A percentile compares a stretch with the other conserved stretches of the same genome.
Evolutionary conservation across 2,329 filamentous ascomycete genomes (phyloP).

Genomic region (Chaetomiaceae sp.): DNA sequence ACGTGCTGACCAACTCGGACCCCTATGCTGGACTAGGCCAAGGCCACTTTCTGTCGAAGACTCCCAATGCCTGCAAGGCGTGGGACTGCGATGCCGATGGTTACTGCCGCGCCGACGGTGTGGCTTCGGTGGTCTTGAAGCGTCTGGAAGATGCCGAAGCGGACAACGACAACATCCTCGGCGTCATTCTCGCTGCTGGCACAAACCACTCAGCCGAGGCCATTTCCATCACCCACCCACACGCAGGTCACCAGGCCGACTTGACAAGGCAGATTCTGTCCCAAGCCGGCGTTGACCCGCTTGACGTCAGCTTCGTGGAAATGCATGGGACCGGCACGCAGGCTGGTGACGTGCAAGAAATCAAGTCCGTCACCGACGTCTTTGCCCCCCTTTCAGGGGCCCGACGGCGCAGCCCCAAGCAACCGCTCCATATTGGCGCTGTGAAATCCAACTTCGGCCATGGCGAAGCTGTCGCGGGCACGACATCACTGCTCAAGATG

Average conservation of each 20-base stretch:
- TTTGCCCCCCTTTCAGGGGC: conserved; percentile 47
- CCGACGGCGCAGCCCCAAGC: conserved; percentile 38
- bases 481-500: conserved; percentile 23
- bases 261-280: conserved; percentile 67
- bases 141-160: conserved; percentile 70
- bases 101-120: conserved; percentile 75
- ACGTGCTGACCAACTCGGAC: conserved; percentile 73
- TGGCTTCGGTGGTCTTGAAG: conserved; percentile 72
- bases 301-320: conserved; percentile 77
- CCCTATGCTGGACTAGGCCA: conserved; percentile 71
- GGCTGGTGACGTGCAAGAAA: conserved; percentile 77
- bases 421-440: conserved; percentile 40
- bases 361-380: conserved; percentile 64
- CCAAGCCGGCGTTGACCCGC: conserved; percentile 68
- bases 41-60: conserved; percentile 74
- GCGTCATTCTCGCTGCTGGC: conserved; percentile 66
- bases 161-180: conserved; percentile 74
- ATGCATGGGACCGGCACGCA: conserved; percentile 89
- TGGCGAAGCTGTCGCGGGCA: conserved; percentile 22
- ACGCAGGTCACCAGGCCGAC: conserved; percentile 64
- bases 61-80: conserved; percentile 48
- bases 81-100: conserved; percentile 78
- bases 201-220: conserved; percentile 82
- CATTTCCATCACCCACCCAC: conserved; percentile 78
- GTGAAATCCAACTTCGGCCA: conserved; percentile 35